Evolutionary conservation across 495 filamentous ascomycete genomes (phyloP), one percentile per base, ranked within the genome.

Genomic region (Penicillium chermesinum): DNA sequence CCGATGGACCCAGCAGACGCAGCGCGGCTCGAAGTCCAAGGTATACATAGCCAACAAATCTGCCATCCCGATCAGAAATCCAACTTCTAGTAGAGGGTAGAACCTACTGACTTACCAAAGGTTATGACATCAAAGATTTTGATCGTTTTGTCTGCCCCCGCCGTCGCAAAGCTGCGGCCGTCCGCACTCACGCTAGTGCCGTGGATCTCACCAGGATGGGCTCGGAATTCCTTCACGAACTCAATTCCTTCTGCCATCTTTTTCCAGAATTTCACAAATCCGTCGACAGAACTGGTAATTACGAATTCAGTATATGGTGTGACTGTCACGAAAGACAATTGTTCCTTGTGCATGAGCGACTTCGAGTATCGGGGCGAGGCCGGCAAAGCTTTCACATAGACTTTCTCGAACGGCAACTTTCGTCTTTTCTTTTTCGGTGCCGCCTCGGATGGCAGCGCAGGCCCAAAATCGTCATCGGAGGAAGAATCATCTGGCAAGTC

Each of bases 261-360:
- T 76, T 99, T 97, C 93, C 93, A 99, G 69, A 97, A 99, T 66
- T 97, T 97, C 42, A 97, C 91, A 0, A 89, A 84, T 2, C 94
- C 94, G 64, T 99, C 91, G 14, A 88, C 69, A 2, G 91, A 96
- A 53, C 83, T 88, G 2, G 93, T 97, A 41, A 99, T 91, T 19
- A 97, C 69, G 61, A 99, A 97, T 50, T 96, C 93, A 44, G 93
- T 95, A 35, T 79, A 72, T 1, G 90, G 93, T 1, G 94, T 93
- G 48, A 96, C 79, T 4, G 85, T 91, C 49, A 87, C 77, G 54
- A 88, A 96, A 33, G 84, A 78, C 40, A 97, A 69, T 69, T 95
- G 89, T 50, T 97, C 93, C 66, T 91, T 90, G 73, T 99, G 93
- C 93, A 99, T 99, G 53, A 99, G 74, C 21, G 93, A 97, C 61